Base-by-base conservation (phyloP, 148 eudicot genomes). In the Spergularia bocconei region DNA sequence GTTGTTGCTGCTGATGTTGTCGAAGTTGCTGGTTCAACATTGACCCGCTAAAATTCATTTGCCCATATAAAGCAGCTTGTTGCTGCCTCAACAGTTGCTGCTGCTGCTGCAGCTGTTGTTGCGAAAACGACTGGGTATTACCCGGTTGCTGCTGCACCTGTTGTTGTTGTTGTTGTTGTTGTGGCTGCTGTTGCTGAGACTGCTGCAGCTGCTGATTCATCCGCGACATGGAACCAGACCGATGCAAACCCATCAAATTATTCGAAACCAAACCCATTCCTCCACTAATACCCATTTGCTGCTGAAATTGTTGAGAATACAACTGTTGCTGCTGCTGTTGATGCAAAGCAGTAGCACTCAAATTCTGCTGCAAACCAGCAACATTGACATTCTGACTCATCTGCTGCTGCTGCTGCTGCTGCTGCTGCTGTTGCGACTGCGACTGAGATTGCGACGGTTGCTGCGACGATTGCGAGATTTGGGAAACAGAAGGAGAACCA, bases 21-120 rank as follows among this genome's bases (percentile, higher is more conserved):
- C 79, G 80, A 20, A 75, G 71, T 52, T 81, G 89, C 54, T 88
- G 92, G 48, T 75, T 82, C 62, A 78, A 64, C 56, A 82, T 60
- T 17, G 84, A 81, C 55, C 88, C 87, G 48, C 84, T 85, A 76
- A 88, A 90, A 80, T 80, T 88, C 93, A 86, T 85, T 61, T 86
- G 89, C 21, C 91, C 86, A 44, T 86, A 57, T 8, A 79, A 86
- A 60, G 80, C 71, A 1, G 56, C 71, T 48, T 67, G 71, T 57
- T 88, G 88, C 61, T 86, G 90, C 62, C 90, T 67, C 80, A 83
- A 63, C 73, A 82, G 47, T 17, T 72, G 76, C 13, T 63, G 72
- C 19, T 79, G 84, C 58, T 78, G 87, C 59, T 78, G 84, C 14
- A 21, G 79, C 67, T 82, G 81, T 16, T 72, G 80, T 50, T 75